Evolutionary conservation across 1,284 basidiomycete genomes (phyloP).

Genomic region (Hortiboletus rubellus): DNA sequence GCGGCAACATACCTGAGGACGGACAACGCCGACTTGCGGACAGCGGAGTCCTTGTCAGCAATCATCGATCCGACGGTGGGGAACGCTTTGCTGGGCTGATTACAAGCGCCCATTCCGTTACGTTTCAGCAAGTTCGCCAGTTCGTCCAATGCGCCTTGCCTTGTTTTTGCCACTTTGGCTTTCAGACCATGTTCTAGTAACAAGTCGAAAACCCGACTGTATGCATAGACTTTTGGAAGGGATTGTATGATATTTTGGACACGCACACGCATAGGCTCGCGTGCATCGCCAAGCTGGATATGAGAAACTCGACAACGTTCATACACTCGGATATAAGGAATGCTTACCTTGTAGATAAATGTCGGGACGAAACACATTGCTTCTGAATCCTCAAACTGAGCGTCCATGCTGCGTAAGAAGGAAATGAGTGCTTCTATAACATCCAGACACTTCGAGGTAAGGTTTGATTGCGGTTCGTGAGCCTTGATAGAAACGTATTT

Average conservation of each 20-base stretch:
- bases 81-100: conserved; percentile 75
- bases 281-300: conserved; percentile 73
- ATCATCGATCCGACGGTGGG: conserved; percentile 80
- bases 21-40: conserved; percentile 81
- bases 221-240: conserved; percentile 81
- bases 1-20: conserved; percentile 58
- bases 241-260: conserved; percentile 73
- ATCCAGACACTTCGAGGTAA: conserved; percentile 88
- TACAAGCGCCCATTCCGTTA: conserved; percentile 82
- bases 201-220: conserved; percentile 86
- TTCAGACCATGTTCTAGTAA: conserved; percentile 85
- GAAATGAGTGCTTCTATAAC: conserved; percentile 79
- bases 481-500: conserved; percentile 94
- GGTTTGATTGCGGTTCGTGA: conserved; percentile 92
- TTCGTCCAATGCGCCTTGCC: conserved; percentile 85
- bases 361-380: conserved; percentile 90
- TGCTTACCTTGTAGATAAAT: conserved; percentile 81
- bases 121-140: conserved; percentile 76
- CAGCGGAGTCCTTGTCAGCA: conserved; percentile 84
- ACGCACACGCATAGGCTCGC: conserved; percentile 71
- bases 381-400: conserved; percentile 87
- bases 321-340: neutral
- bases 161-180: conserved; percentile 88
- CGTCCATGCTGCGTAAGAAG: conserved; percentile 69
- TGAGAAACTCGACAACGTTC: conserved; percentile 4